Base-by-base conservation (phyloP, 2,329 filamentous ascomycete genomes). In the Microdochium paspali region DNA sequence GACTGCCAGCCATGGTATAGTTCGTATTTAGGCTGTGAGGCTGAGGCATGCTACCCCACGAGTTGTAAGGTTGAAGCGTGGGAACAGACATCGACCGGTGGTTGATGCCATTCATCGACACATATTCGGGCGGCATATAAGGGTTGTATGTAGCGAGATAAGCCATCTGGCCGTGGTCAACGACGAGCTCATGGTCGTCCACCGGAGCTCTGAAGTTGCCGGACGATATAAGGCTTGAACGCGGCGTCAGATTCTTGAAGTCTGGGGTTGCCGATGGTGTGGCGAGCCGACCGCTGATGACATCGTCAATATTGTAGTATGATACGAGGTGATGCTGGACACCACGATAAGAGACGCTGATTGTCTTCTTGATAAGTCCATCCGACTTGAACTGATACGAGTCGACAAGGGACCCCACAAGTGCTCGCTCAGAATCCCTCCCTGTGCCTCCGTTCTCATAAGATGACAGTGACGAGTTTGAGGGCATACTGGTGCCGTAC, bases 311-410 rank as follows among this genome's bases (percentile, higher is more conserved):
- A 40, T 72, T 87, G 69, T 95, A 95, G 62, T 96, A 96, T 15
- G 85, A 90, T 35, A 95, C 89, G 46, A 96, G 69, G 58, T 95
- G 90, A 58, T 95, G 90, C 2, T 81, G 82, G 2, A 90, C 77
- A 2, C 85, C 85, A 24, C 84, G 76, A 45, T 85, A 81, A 2
- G 77, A 81, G 32, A 95, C 80, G 56, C 85, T 91, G 65, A 95
- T 90, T 0, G 90, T 95, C 72, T 95, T 95, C 74, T 96, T 96
- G 52, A 95, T 79, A 35, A 96, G 68, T 0, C 90, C 90, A 1
- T 81, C 78, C 13, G 81, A 73, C 59, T 93, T 93, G 74, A 95
- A 95, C 26, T 82, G 80, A 57, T 95, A 95, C 1, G 85, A 90
- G 65, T 95, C 90, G n/a, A 91, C 79, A 12, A 95, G 72, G 1